Base-by-base conservation (phyloP, 768 basidiomycete species). In the Pulveroboletus sp. region DNA sequence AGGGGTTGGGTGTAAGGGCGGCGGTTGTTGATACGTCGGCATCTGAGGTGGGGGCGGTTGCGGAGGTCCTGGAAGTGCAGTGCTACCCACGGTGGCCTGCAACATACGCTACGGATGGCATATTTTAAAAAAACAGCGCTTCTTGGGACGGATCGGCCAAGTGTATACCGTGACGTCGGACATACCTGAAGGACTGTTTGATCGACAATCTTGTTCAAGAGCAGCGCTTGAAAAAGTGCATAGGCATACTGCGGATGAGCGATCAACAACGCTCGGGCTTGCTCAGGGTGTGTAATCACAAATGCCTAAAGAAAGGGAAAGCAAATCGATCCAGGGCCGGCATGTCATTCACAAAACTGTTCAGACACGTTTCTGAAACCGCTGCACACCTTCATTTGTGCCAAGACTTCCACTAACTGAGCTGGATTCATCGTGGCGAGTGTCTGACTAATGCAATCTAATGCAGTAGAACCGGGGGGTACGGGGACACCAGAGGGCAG, bases 201-300 rank as follows among this genome's bases (percentile, higher is more conserved):
- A 56, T 97, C 94, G 34, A 98, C 90, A 16, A 98, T 90, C 60
- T 94, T 90, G 77, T 94, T 91, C 40, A 97, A 71, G 9, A 98
- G 73, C 54, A 99, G 79, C 0, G 91, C 88, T 70, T 97, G 94
- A 75, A 98, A 97, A 13, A 98, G 77, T 5, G 97, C 97, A 66
- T 97, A 98, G 2, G 93, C 87, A 5, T 97, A 78, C 69, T 98
- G 95, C 16, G 97, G 97, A 59, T 97, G 87, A 16, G 83, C 76
- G 21, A 82, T 72, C 37, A 99, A 78, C 33, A 98, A 72, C 2
- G 77, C 73, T 45, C 85, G 78, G 29, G 95, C 94, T 69, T 94
- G 87, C 43, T 95, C 93, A 9, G 94, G 93, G 51, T 92, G 86
- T 1, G 85, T 90, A 38, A 90, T 85, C 27, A 97, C 87, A 63